phyloP scores from a whole-genome alignment of 306 rosid genomes.

The Casuarina cunninghamiana region DNA sequence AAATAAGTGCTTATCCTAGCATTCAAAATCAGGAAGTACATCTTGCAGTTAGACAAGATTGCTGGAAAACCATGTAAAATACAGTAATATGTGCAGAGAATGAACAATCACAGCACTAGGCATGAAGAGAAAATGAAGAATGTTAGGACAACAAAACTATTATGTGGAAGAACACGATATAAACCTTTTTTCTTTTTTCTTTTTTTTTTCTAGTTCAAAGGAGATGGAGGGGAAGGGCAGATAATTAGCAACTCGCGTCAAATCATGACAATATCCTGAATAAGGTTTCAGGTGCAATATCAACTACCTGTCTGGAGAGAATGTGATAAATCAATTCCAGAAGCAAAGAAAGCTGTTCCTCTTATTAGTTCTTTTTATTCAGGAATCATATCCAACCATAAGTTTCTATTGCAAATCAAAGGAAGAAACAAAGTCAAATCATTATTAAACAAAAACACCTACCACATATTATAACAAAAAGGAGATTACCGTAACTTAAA shows the following conservation, averaged over 20 bases:
- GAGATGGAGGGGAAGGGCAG: background rate
- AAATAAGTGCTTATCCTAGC: background rate
- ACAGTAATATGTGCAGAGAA: background rate
- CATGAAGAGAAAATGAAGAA: background rate
- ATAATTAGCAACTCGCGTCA: background rate
- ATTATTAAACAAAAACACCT: slow-evolving; percentile 8
- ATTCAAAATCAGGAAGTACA: background rate
- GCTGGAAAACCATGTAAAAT: background rate
- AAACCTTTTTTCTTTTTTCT: too few species aligned
- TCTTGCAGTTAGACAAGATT: background rate
- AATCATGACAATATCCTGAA: background rate
- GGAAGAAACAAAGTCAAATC: background rate
- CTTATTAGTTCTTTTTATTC: background rate
- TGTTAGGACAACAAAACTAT: background rate
- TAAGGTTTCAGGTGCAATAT: background rate
- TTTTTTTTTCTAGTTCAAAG: background rate
- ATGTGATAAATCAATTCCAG: slow-evolving; percentile 4
- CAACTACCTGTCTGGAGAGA: background rate
- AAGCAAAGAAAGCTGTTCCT: too few species aligned
- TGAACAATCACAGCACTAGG: background rate
- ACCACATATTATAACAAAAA: slow-evolving; percentile 1
- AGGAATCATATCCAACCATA: background rate
- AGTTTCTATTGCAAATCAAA: background rate
- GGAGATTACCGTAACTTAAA: slow-evolving; percentile 20
- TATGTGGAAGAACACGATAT: background rate